Evolutionary conservation across 345 rosid species (phyloP), one percentile per base, ranked within the genome.

Genomic region (Physaria fendleri): DNA sequence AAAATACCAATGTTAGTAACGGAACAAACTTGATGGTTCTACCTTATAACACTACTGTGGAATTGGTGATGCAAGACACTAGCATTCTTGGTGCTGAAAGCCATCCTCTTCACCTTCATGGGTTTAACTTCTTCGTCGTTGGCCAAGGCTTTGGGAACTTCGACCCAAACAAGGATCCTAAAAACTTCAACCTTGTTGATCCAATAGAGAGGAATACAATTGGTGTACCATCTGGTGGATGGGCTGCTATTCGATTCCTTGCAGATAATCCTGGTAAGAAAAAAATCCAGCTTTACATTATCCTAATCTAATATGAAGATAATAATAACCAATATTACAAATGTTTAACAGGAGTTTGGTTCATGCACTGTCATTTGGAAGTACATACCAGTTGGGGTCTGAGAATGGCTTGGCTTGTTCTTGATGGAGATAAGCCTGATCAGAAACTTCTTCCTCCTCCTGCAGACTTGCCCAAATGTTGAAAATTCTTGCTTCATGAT

Each of bases 301-400:
- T 33, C 43, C 24, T 59, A 51, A 13, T 25, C 60, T 42, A 2
- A 15, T 46, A 68, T 12, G 43, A 32, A 39, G 8, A n/a, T n/a
- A 10, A 53, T 14, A 10, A 10, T 47, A 64, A 56, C 64, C 24
- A 32, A 47, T 1, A 17, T 62, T 56, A 34, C 50, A 47, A 48
- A 46, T 45, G 44, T 42, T 64, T 3, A 4, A 57, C 59, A 82
- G 87, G 87, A 34, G 83, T 80, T 10, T 84, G 87, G 87, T 82
- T 82, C 74, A 84, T 84, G 91, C 87, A 84, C 62, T 81, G 90
- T 53, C 88, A 82, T 67, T 76, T 85, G 55, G 92, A 85, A 65
- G 85, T 85, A 29, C 92, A 85, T 75, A 82, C 88, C 14, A 85
- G 81, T 56, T 80, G 92, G 92, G 92, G 88, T 54, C 65, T 80